Conservation (phyloP, 257 asterid genomes). For the Solanum medicagineum region DNA sequence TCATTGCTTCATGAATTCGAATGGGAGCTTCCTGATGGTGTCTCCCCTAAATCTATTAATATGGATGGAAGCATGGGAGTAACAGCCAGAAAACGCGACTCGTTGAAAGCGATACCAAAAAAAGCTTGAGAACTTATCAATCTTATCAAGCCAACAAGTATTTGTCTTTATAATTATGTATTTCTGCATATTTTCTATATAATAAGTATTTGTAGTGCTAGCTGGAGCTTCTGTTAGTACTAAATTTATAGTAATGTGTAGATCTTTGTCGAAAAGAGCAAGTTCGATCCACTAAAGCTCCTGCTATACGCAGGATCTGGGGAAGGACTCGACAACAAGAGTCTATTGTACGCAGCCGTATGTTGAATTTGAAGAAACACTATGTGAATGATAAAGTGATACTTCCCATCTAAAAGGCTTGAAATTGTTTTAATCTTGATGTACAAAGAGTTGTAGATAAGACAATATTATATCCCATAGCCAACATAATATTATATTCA, state of each 20-base stretch:
- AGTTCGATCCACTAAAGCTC: too few relatives aligned
- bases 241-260: not conserved
- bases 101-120: not conserved
- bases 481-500: not conserved
- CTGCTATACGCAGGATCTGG: too few relatives aligned
- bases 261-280: not conserved
- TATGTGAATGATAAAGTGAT: not conserved
- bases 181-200: not conserved
- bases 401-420: too few relatives aligned
- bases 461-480: not conserved
- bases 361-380: not conserved
- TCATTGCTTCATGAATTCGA: conserved; percentile 1
- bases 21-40: not conserved
- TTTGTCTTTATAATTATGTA: not conserved
- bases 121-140: not conserved
- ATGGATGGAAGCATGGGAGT: not conserved
- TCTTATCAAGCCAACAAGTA: not conserved
- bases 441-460: too few relatives aligned
- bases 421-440: too few relatives aligned
- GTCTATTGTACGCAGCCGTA: too few relatives aligned
- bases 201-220: not conserved
- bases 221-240: not conserved
- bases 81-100: not conserved
- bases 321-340: too few relatives aligned
- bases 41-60: not conserved